Percentiles rank a stretch among this genome's conserved stretches.
phyloP scores from a whole-genome alignment of 106 monocot species.

The Dendrobium officinale region DNA sequence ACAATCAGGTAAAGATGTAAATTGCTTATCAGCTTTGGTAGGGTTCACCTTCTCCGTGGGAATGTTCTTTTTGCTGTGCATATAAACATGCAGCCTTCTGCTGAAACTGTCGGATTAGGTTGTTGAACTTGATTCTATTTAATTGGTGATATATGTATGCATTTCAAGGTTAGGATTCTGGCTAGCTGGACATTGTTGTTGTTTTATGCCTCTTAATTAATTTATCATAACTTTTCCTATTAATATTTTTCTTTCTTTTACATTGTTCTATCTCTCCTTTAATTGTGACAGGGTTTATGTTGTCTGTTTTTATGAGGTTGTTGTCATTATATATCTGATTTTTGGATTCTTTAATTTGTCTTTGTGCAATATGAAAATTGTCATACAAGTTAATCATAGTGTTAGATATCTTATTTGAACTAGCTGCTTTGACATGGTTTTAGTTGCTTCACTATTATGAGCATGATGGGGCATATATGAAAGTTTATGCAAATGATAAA shows the following conservation, averaged over 20 bases:
- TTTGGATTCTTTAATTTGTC: background rate
- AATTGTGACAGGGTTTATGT: background rate
- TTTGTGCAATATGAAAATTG: background rate
- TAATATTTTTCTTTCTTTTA: background rate
- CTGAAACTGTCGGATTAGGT: constrained; percentile 14
- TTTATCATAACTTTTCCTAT: background rate
- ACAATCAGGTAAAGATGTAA: constrained; percentile 45
- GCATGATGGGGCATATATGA: background rate
- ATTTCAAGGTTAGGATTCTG: constrained; percentile 8
- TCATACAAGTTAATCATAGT: background rate
- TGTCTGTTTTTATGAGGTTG: background rate
- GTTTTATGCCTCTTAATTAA: constrained; percentile 13
- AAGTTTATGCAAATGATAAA: background rate
- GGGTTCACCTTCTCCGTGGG: constrained; percentile 3
- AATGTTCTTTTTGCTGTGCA: constrained; percentile 24
- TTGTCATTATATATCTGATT: background rate
- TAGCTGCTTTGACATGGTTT: background rate
- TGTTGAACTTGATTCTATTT: constrained; percentile 14
- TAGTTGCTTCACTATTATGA: background rate
- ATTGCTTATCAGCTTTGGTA: background rate
- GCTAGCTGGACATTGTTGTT: background rate
- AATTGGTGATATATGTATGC: constrained; percentile 16
- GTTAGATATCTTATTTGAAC: background rate
- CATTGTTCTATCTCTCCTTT: background rate
- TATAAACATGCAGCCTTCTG: constrained; percentile 14